A percentile compares a stretch with the other conserved stretches of the same genome.
Evolutionary conservation across 1,139 yeast genomes (phyloP).

Genomic region (Cylindricascospora bacillispora): DNA sequence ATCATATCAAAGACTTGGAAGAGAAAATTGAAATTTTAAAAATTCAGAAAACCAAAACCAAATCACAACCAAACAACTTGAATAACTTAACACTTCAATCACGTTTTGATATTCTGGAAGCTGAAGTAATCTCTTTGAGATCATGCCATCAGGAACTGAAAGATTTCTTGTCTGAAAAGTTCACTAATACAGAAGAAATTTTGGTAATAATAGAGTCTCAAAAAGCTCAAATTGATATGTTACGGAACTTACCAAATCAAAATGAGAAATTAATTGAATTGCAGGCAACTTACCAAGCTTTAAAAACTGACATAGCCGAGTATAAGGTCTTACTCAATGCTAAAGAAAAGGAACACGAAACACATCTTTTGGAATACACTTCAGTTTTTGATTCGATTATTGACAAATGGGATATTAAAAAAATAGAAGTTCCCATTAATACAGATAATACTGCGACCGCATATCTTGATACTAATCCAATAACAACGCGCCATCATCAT

Average conservation of each 20-base stretch:
- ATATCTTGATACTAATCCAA: no score
- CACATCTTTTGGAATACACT: no score
- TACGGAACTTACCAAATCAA: conserved; percentile 35
- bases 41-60: not conserved
- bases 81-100: conserved; percentile 32
- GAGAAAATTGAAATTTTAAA: conserved; percentile 29
- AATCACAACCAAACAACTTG: conserved; percentile 1
- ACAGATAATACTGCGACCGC: no score
- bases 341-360: no score
- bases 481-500: no score
- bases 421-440: no score
- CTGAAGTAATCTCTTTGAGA: conserved; percentile 34
- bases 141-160: conserved; percentile 36
- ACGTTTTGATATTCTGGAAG: conserved; percentile 34
- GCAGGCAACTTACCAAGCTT: conserved; percentile 16
- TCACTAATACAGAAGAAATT: conserved; percentile 40
- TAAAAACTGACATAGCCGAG: no score
- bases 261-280: conserved; percentile 38
- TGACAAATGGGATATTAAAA: no score
- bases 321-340: no score
- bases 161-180: conserved; percentile 42
- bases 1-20: conserved; percentile 37
- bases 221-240: conserved; percentile 34
- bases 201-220: conserved; percentile 45
- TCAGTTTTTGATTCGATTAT: no score